Evolutionary conservation across 2,329 filamentous ascomycete species (phyloP).

Genomic region (Colletotrichum costaricense): DNA sequence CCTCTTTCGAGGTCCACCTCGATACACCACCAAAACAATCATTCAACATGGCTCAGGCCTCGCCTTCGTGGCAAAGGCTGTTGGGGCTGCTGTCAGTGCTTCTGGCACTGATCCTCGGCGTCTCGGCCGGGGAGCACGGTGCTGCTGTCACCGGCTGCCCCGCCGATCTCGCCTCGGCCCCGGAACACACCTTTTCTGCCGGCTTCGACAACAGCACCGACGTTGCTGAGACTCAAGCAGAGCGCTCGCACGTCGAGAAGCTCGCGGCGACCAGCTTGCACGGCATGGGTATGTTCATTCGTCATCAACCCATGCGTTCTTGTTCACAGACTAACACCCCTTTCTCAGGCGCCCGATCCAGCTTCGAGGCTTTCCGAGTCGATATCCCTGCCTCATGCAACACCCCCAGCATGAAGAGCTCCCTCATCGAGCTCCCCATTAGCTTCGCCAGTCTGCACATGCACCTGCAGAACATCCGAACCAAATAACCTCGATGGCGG

Average conservation of each 20-base stretch:
- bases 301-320: too few species aligned
- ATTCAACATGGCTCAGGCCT: constrained; percentile 30
- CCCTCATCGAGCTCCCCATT: constrained; percentile 26
- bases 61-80: constrained; percentile 34
- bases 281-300: constrained; percentile 21
- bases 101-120: constrained; percentile 30
- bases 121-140: constrained; percentile 24
- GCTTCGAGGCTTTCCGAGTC: constrained; percentile 21
- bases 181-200: constrained; percentile 23
- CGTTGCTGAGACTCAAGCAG: constrained; percentile 30
- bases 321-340: background rate
- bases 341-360: constrained; percentile 1
- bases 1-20: constrained; percentile 35
- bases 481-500: constrained; percentile 33
- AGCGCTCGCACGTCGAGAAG: constrained; percentile 29
- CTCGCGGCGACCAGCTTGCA: constrained; percentile 27
- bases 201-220: constrained; percentile 30
- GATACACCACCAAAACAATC: constrained; percentile 8
- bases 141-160: constrained; percentile 23
- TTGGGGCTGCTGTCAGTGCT: constrained; percentile 33
- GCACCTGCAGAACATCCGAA: constrained; percentile 31
- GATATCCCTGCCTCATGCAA: constrained; percentile 28
- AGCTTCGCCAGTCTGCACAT: constrained; percentile 32
- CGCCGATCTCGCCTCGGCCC: constrained; percentile 16
- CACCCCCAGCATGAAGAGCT: constrained; percentile 15